phyloP scores from a whole-genome alignment of 805 yeast genomes.

The Barnettozyma vustinii region DNA sequence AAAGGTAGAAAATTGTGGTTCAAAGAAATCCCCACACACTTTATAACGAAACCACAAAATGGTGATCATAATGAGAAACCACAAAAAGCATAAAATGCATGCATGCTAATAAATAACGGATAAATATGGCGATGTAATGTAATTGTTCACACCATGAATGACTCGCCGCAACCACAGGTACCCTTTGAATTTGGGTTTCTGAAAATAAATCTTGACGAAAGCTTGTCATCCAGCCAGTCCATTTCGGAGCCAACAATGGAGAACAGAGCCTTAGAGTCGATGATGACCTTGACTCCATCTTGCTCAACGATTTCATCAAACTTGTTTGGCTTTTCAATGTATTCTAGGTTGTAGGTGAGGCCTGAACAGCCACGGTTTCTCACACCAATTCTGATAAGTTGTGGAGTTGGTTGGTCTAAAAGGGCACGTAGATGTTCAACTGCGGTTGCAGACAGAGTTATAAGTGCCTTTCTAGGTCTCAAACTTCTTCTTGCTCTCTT shows the following conservation, averaged over 20 bases:
- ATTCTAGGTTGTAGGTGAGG: constrained; percentile 82
- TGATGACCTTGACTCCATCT: constrained; percentile 87
- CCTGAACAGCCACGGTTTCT: constrained; percentile 97
- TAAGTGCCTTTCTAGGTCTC: constrained; percentile 85
- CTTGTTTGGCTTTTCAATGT: constrained; percentile 86
- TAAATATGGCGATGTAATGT: neutral
- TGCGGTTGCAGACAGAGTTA: constrained; percentile 74
- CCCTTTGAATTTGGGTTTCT: constrained; percentile 96
- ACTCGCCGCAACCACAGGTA: constrained; percentile 98
- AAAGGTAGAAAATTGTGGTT: neutral
- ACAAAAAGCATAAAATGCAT: neutral
- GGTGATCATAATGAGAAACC: neutral
- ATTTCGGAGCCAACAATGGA: constrained; percentile 95
- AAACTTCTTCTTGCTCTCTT: constrained; percentile 56
- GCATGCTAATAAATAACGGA: constrained; percentile 1
- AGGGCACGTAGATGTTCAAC: constrained; percentile 62
- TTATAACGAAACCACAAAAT: neutral
- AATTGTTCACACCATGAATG: constrained; percentile 75
- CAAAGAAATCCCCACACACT: neutral
- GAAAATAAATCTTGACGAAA: constrained; percentile 85
- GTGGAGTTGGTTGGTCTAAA: constrained; percentile 77
- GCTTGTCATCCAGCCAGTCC: constrained; percentile 97
- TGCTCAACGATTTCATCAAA: constrained; percentile 92
- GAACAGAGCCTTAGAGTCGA: constrained; percentile 94
- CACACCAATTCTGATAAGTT: constrained; percentile 90